Base-by-base conservation (phyloP, 495 filamentous ascomycete species). In the Pseudevernia furfuracea region DNA sequence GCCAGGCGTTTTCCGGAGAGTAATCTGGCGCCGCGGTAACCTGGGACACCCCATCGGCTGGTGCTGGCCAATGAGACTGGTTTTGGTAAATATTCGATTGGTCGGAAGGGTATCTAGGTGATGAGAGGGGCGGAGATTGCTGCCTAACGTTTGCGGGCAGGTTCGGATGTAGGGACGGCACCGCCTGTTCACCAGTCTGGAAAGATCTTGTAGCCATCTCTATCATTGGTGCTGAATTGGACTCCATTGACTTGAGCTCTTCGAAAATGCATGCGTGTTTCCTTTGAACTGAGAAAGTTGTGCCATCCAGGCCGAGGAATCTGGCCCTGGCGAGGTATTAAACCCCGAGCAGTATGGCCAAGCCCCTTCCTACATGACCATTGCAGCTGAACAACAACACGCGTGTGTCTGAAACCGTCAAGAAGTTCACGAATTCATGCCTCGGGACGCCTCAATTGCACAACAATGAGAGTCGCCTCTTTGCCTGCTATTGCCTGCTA, bases 341-440 rank as follows among this genome's bases (percentile, higher is more conserved):
- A 48, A 23, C 21, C 44, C 21, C 4, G 23, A 48, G n/a, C 48
- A 39, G 7, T 28, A n/a, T 62, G 60, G 60, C 60, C 25, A 39
- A 39, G 60, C 34, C 23, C n/a, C 30, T 4, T 48, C 0, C 19
- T 23, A 4, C 23, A 19, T n/a, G 46, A 41, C 36, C 15, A 41
- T 23, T 38, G 12, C 60, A 61, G 60, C 60, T 61, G 60, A 53
- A 32, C 21, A 49, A n/a, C 1, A 17, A 28, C 34, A 34, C 30
- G 10, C 60, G 19, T 49, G 23, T 28, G 32, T 38, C 9, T 21
- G 60, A 46, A 19, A 30, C 14, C 15, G 6, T 7, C 19, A 14
- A 11, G n/a, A n/a, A 8, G 21, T 44, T 11, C 41, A 44, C 17
- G 17, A 44, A 21, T 44, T 1, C 19, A 21, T 21, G 17, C 21